Base-by-base conservation (phyloP, 2,329 filamentous ascomycete genomes). In the Phaeosphaeria sp. region DNA sequence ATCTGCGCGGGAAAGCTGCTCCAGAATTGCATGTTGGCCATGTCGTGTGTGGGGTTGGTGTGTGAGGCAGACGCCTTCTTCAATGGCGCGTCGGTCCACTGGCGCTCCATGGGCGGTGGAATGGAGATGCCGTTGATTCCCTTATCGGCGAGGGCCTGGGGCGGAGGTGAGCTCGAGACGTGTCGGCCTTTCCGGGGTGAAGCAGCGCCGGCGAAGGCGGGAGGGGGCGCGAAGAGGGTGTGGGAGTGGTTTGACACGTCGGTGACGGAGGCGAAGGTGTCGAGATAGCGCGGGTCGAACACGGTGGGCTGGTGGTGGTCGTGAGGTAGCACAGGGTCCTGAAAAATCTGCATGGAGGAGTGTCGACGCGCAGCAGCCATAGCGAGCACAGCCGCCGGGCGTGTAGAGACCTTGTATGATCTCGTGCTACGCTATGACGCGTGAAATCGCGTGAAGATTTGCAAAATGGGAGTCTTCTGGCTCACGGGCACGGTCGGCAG, bases 151-250 rank as follows among this genome's bases (percentile, higher is more conserved):
- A 89, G 84, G 62, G 84, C 86, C 67, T 84, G 71, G 43, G 72
- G 84, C 62, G 83, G 83, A 41, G 84, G 88, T 47, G 89, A 87
- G 60, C 85, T 84, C 55, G 82, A 84, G 66, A 81, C 81, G 65
- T 82, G 81, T 54, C 78, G 77, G 33, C 83, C 78, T 79, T 95
- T 96, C 69, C 84, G 85, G 11, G 91, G 92, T 54, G 91, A 96
- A 56, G 83, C 84, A 71, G 81, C 84, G 70, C 83, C 79, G 67
- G 81, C 75, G 58, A 82, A 77, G 59, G 75, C 70, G 53, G 81
- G 76, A 21, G 85, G 80, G 22, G 90, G 89, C 66, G 90, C 87
- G 67, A 94, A 83, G 55, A 89, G 79, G 67, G 89, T 83, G 77
- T 90, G 90, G 61, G 83, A 81, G 78, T 84, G 85, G 66, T 83